Percentiles rank a stretch among this genome's conserved stretches.
Conservation (phyloP, 129 eudicot species). For the Tagetes erecta region DNA sequence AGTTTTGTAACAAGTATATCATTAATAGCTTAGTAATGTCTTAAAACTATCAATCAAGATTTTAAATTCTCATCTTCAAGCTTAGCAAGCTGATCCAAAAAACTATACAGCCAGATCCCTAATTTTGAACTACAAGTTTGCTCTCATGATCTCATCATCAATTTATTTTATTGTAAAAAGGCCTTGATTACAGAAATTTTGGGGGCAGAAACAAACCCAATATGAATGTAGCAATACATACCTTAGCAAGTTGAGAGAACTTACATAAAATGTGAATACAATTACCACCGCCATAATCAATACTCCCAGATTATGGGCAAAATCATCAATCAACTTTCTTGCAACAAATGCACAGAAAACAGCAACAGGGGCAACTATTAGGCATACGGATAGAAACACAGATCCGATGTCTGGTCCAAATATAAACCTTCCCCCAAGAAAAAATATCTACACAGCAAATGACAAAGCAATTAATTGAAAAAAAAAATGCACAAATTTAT, state of each 20-base stretch:
- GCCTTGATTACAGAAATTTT: neutral
- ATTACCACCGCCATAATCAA: slow-evolving; percentile 46
- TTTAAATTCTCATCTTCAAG: slow-evolving; percentile 9
- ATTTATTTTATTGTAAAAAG: neutral
- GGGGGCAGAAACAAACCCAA: neutral
- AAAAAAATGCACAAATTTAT: slow-evolving; percentile 9
- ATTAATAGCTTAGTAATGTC: neutral
- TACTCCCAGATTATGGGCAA: slow-evolving; percentile 54
- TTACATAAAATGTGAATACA: slow-evolving; percentile 61
- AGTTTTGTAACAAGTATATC: slow-evolving; percentile 5
- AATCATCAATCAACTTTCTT: slow-evolving; percentile 59
- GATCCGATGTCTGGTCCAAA: slow-evolving; percentile 85
- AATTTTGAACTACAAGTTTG: neutral
- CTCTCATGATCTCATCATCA: neutral
- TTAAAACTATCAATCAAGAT: slow-evolving; percentile 8
- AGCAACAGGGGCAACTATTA: slow-evolving; percentile 67
- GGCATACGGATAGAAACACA: slow-evolving; percentile 53
- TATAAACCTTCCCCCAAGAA: slow-evolving; percentile 70
- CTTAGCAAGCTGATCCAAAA: slow-evolving; percentile 6
- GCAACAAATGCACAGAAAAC: slow-evolving; percentile 75
- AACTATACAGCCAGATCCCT: slow-evolving; percentile 6
- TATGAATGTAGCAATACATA: neutral
- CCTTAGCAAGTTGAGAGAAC: slow-evolving; percentile 29
- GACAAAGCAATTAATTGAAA: neutral
- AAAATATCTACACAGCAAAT: slow-evolving; percentile 57